phyloP scores from a whole-genome alignment of 805 yeast genomes.

The Saccharomycopsis schoenii region DNA sequence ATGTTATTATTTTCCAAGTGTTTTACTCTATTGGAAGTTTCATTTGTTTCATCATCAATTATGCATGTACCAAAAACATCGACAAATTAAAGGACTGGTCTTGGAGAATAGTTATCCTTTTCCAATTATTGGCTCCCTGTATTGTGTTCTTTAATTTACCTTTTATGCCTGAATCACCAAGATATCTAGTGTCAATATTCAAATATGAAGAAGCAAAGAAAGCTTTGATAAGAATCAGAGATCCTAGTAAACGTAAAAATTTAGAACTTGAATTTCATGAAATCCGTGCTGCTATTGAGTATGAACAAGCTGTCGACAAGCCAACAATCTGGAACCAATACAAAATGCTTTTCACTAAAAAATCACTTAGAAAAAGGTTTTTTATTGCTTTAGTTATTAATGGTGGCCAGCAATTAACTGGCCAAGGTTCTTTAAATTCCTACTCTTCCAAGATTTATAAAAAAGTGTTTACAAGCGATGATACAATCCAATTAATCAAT shows the following conservation, averaged over 20 bases:
- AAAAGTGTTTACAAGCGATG: conserved; percentile 11
- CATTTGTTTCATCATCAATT: conserved; percentile 36
- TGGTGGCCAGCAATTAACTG: conserved; percentile 35
- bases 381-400: conserved; percentile 9
- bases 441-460: conserved; percentile 16
- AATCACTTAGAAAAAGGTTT: conserved; percentile 7
- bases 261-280: conserved; percentile 9
- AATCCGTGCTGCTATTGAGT: conserved; percentile 14
- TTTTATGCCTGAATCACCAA: conserved; percentile 41
- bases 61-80: conserved; percentile 29
- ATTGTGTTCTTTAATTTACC: conserved; percentile 17
- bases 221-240: conserved; percentile 46
- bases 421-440: conserved; percentile 17
- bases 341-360: conserved; percentile 3
- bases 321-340: conserved; percentile 10
- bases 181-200: conserved; percentile 34
- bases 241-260: conserved; percentile 29
- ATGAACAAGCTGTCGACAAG: conserved; percentile 7
- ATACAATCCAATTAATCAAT: conserved; percentile 22
- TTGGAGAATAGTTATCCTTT: conserved; percentile 35
- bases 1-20: conserved; percentile 36
- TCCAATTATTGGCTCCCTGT: conserved; percentile 29
- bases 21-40: conserved; percentile 36
- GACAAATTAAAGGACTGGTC: conserved; percentile 29
- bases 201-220: conserved; percentile 32